These are phyloP conservation scores for Nicotiana attenuata DNA, from an alignment of 257 asterid genomes.

Conservation along the genomic window DNA sequence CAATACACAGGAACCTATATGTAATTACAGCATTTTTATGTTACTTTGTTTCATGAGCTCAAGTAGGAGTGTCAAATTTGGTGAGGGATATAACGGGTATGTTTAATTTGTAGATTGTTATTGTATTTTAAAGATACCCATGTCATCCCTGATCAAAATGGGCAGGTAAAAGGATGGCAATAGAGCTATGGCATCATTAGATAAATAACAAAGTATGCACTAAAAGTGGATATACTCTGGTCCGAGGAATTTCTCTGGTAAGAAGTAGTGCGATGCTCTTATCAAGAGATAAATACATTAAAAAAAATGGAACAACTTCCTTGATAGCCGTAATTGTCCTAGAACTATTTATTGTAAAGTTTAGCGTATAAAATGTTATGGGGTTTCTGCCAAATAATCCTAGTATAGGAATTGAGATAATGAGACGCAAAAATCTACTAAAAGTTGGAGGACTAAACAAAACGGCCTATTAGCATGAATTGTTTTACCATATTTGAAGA, in stretches of 20 bases:
- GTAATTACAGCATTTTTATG: not conserved
- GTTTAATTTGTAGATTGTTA: not conserved
- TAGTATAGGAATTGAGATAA: not conserved
- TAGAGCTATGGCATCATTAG: not conserved
- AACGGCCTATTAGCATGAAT: not conserved
- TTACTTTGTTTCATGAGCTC: not conserved
- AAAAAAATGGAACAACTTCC: not conserved
- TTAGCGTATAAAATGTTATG: not conserved
- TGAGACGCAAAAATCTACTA: not conserved
- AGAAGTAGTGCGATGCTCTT: not conserved
- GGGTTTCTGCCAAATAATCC: not conserved
- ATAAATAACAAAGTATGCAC: not conserved
- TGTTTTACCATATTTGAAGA: not conserved
- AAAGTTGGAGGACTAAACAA: not conserved
- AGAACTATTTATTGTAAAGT: not conserved
- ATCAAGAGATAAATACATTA: not conserved
- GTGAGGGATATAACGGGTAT: not conserved
- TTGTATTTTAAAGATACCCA: not conserved
- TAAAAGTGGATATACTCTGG: not conserved
- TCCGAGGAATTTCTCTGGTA: not conserved
- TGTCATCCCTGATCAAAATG: not conserved
- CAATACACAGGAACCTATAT: not conserved
- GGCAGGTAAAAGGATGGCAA: not conserved
- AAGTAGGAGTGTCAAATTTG: not conserved
- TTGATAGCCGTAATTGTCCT: not conserved